Evolutionary conservation across 306 rosid genomes (phyloP), one percentile per base, ranked within the genome.

Genomic region (Trifolium fragiferum): DNA sequence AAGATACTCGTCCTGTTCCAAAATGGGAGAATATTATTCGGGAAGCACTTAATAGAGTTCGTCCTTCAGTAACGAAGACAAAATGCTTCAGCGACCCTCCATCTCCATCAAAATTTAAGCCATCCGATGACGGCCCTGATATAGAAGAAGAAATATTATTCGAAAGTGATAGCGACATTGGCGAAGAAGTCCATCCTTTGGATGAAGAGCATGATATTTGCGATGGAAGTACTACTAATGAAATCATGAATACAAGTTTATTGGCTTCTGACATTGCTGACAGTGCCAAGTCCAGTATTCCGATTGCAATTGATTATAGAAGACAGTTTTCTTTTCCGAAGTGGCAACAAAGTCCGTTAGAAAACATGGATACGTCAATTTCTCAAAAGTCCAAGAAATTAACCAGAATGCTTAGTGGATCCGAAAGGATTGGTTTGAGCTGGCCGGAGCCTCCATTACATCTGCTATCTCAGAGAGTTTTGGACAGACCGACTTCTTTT

Each of bases 381-480:
- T 18, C 85, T 37, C 92, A 73, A 84, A 72, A 76, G 65, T 71
- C 32, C 73, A 81, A 81, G 49, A 89, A 84, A 79, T 83, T 95
- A 77, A 86, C 86, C 72, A 83, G 81, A 86, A 85, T 87, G 88
- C 96, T 89, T 49, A 95, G 99, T 74, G 93, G 90, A 50, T 82
- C 97, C 54, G 98, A 95, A 84, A 92, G 91, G 87, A 86, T 92
- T 75, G 98, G 98, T 83, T 87, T 95, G 84, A 89, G 89, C 82
- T 95, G 99, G 99, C 99, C 99, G 9, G 99, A 95, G 75, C 92
- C 85, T 58, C 99, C 98, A 6, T 69, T 90, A 12, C 85, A 90
- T 87, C 82, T 90, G 84, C 63, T 92, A 59, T 82, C 98, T 53
- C 89, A 87, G 73, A 75, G 66, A 60, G 77, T 84, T 43, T 85